Evolutionary conservation across 345 rosid species (phyloP).

Genomic region (Citrus hindsii): DNA sequence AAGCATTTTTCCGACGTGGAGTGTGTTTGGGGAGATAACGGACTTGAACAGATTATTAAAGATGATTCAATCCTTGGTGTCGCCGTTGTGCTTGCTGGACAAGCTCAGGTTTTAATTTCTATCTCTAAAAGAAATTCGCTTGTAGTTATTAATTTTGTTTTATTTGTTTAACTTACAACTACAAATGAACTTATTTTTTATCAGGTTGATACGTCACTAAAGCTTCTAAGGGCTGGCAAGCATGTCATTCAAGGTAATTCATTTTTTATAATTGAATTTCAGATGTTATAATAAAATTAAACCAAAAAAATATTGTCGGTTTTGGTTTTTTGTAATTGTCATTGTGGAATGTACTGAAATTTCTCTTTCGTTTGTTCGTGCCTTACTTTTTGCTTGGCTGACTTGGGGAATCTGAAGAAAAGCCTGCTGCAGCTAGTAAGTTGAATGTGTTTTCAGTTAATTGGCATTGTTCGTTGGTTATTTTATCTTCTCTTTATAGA

Average conservation of each 20-base stretch:
- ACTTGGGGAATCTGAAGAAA: constrained; percentile 63
- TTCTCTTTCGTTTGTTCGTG: constrained; percentile 26
- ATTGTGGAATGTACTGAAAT: constrained; percentile 21
- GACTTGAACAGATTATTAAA: constrained; percentile 59
- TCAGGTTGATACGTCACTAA: constrained; percentile 79
- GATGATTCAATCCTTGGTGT: constrained; percentile 69
- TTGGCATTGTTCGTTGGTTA: constrained; percentile 1
- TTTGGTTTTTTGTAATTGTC: constrained; percentile 6
- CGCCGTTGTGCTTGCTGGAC: constrained; percentile 96
- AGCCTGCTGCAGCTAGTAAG: constrained; percentile 97
- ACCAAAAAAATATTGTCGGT: not conserved
- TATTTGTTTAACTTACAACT: not conserved
- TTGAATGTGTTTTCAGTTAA: constrained; percentile 16
- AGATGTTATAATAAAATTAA: not conserved
- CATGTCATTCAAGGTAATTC: constrained; percentile 85
- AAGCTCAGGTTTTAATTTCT: constrained; percentile 53
- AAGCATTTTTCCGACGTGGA: constrained; percentile 74
- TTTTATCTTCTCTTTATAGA: not conserved
- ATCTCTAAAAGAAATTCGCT: not conserved
- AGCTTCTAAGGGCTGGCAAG: constrained; percentile 84
- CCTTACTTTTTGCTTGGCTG: constrained; percentile 29
- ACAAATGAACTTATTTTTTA: not conserved
- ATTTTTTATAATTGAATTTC: not conserved
- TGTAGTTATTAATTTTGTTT: not conserved
- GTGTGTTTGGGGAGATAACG: constrained; percentile 85